Conservation (phyloP, 2,329 filamentous ascomycete genomes). For the Exophiala sp. region DNA sequence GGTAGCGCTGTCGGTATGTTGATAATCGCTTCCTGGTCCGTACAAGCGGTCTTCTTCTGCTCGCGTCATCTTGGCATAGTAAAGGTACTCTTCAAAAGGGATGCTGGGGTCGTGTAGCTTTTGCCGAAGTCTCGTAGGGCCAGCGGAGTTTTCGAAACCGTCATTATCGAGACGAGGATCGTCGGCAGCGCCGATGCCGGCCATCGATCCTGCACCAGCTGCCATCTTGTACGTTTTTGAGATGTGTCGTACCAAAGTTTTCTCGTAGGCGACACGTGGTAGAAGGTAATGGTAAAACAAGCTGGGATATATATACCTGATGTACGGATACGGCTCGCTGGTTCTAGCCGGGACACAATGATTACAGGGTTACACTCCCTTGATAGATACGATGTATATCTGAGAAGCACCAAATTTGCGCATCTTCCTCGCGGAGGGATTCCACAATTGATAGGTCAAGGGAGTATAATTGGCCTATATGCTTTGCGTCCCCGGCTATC, state of each 20-base stretch:
- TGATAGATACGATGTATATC: not conserved
- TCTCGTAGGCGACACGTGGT: not conserved
- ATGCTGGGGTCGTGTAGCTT: conserved; percentile 31
- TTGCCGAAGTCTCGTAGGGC: conserved; percentile 6
- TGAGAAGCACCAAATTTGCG: not conserved
- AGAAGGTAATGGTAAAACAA: not conserved
- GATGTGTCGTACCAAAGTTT: not conserved
- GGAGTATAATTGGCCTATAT: not conserved
- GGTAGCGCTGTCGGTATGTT: conserved; percentile 2
- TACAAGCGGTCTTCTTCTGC: conserved; percentile 31
- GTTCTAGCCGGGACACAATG: not conserved
- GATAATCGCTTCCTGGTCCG: conserved; percentile 17
- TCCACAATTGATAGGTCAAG: conserved; percentile 1
- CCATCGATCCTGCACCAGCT: conserved; percentile 16
- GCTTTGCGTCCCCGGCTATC: not conserved
- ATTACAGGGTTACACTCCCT: conserved; percentile 1
- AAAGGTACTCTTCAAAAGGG: conserved; percentile 39
- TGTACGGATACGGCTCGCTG: not conserved
- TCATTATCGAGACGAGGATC: conserved; percentile 14
- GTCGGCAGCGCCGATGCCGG: conserved; percentile 15
- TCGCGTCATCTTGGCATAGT: conserved; percentile 37
- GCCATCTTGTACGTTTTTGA: conserved; percentile 8
- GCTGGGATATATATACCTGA: not conserved
- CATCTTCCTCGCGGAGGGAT: not conserved
- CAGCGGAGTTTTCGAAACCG: conserved; percentile 6